These are phyloP conservation scores for Fagopyrum esculentum DNA, from an alignment of 148 eudicot species.

Conservation along the genomic window DNA sequence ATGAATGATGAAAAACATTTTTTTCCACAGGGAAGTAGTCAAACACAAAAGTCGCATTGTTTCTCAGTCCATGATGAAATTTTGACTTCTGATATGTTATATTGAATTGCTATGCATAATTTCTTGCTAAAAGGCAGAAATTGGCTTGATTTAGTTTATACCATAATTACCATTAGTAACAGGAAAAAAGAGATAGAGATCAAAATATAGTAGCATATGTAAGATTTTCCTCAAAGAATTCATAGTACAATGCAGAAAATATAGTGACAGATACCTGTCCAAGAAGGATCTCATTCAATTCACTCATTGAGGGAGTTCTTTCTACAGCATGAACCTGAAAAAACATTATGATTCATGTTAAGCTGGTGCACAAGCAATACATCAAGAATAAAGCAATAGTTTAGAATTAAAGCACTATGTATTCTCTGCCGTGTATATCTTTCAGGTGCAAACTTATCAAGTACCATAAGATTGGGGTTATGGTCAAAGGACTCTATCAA, in stretches of 20 bases:
- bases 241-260: background rate
- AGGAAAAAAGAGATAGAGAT: background rate
- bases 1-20: background rate
- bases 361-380: background rate
- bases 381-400: background rate
- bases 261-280: conserved; percentile 61
- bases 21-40: background rate
- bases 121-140: background rate
- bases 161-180: background rate
- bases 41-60: background rate
- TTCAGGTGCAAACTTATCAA: background rate
- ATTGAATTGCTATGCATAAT: background rate
- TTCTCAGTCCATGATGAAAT: background rate
- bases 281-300: conserved; percentile 85
- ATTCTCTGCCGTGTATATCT: background rate
- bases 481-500: background rate
- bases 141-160: background rate
- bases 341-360: conserved; percentile 11
- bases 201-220: background rate
- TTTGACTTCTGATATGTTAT: background rate
- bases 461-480: background rate
- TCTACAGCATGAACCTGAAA: conserved; percentile 88
- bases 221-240: background rate
- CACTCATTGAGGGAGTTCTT: conserved; percentile 96
- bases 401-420: background rate